Base-by-base conservation (phyloP, 1,139 yeast species). In the Zygoascus hellenicus region DNA sequence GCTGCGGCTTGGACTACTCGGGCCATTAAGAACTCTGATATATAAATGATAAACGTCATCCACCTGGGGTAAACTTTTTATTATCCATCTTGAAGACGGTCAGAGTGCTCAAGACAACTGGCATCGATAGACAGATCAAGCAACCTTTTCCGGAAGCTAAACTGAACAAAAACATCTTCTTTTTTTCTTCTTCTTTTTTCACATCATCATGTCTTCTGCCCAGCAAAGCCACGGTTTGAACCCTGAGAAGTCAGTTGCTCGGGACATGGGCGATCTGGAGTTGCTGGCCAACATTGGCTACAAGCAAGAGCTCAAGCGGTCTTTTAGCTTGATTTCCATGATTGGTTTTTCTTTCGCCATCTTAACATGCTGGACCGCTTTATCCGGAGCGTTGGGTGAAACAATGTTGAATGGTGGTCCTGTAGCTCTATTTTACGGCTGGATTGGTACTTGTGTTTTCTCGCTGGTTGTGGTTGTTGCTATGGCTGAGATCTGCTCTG, bases 361-460 rank as follows among this genome's bases (percentile, higher is more conserved):
- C 31, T 57, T 68, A 43, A 66, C 70, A 11, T 65, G 70, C 40
- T 62, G 69, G 59, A 61, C 68, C 13, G 70, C 69, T 16, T 59
- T 68, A 41, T 62, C 64, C 26, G 65, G 65, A 41, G 61, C 69
- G 9, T 50, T 66, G 38, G 49, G 45, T 15, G 51, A 53, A 6
- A 57, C 56, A 3, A 53, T 69, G 44, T 51, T 61, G 17, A 63
- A 67, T 26, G 66, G 66, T 14, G 71, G 71, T 32, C 68, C 72
- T 7, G 63, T 64, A 6, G 57, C 83, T 4, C 70, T 79, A 17
- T 76, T 80, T 15, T 83, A 88, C 86, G 86, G 88, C 47, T 83
- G 88, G 87, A 71, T 81, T 48, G 78, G 79, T 54, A 76, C 79
- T 45, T 76, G 81, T 9, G 65, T 63, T 45, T 62, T 76, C 32